A percentile compares a stretch with the other conserved stretches of the same genome.
Conservation (phyloP, 2,329 filamentous ascomycete species). For the Paracorniculantispora psalliotae region DNA sequence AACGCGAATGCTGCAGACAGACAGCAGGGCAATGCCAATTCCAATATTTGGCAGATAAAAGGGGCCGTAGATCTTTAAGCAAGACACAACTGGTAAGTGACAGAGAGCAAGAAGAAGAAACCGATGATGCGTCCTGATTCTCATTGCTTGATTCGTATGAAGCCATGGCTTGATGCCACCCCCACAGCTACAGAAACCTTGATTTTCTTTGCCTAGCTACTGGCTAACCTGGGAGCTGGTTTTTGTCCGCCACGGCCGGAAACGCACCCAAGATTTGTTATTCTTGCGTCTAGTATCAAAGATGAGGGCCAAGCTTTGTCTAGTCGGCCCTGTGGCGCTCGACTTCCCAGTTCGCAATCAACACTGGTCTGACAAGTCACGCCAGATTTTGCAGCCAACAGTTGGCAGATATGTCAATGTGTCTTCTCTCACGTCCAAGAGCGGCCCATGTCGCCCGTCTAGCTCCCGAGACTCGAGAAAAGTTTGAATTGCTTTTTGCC, state of each 20-base stretch:
- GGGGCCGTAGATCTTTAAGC: not conserved
- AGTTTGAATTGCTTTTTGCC: not conserved
- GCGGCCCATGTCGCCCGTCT: not conserved
- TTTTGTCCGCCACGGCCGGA: not conserved
- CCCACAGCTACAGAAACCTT: slow-evolving; percentile 1
- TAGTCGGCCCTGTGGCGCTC: not conserved
- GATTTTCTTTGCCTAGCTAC: not conserved
- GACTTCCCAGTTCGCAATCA: not conserved
- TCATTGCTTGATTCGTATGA: not conserved
- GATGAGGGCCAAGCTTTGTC: not conserved
- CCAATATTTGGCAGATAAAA: not conserved
- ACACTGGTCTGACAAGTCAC: not conserved
- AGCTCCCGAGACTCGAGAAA: not conserved
- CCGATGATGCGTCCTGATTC: not conserved
- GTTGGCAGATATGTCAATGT: too few relatives aligned
- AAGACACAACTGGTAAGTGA: not conserved
- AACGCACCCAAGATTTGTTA: not conserved
- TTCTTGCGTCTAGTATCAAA: not conserved
- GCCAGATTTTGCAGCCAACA: not conserved
- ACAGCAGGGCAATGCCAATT: not conserved
- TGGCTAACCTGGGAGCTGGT: not conserved
- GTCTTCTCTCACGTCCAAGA: too few relatives aligned
- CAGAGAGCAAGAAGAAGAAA: not conserved
- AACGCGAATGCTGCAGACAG: slow-evolving; percentile 1
- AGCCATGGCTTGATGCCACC: not conserved